These are phyloP conservation scores for Solanum lycopersicoides DNA, from an alignment of 257 asterid genomes.

Conservation along the genomic window DNA sequence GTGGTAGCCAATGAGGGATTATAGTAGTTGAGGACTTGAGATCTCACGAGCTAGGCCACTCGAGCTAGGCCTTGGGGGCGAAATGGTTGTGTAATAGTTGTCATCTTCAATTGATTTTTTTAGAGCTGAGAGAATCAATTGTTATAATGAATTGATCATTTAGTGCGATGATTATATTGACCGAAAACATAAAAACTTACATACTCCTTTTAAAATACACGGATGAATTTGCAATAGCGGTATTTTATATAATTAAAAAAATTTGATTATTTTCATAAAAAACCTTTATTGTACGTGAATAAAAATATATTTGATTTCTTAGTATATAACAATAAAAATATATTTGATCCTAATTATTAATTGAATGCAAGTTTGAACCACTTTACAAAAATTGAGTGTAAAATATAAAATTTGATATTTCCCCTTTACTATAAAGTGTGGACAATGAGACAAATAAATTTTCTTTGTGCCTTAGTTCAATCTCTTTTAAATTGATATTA, in stretches of 20 bases:
- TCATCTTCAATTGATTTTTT: too few relatives aligned
- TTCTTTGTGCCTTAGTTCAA: too few relatives aligned
- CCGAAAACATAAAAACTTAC: not conserved
- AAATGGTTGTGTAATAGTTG: too few relatives aligned
- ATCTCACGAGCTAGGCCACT: too few relatives aligned
- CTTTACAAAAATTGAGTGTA: not conserved
- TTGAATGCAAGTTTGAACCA: not conserved
- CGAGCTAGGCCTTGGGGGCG: too few relatives aligned
- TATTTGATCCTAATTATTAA: not conserved
- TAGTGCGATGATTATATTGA: not conserved
- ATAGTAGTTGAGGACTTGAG: too few relatives aligned
- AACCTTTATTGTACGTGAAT: too few relatives aligned
- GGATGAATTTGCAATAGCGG: not conserved
- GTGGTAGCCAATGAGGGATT: too few relatives aligned
- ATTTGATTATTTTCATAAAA: fast-evolving
- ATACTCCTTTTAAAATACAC: not conserved
- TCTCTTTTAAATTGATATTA: not conserved
- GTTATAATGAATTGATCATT: not conserved
- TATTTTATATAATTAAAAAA: not conserved
- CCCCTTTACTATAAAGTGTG: not conserved
- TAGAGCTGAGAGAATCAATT: not conserved
- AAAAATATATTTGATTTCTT: too few relatives aligned
- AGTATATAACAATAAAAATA: too few relatives aligned
- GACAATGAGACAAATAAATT: not conserved
- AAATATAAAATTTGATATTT: not conserved